A percentile compares a stretch with the other conserved stretches of the same genome.
Conservation (phyloP, 2,329 filamentous ascomycete genomes). For the Phyllosticta citriasiana region DNA sequence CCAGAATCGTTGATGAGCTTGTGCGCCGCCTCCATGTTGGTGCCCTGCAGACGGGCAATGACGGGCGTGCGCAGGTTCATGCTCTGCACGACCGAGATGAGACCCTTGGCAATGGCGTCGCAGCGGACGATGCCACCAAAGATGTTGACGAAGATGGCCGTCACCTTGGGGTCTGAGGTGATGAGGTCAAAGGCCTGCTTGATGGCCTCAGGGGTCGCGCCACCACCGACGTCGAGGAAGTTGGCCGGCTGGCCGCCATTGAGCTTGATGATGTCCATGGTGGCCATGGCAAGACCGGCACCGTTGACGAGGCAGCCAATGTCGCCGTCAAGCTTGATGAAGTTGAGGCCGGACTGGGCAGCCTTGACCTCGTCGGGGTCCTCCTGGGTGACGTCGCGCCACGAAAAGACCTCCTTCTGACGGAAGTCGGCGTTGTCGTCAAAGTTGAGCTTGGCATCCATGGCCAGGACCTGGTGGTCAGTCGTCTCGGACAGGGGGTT, state of each 20-base stretch:
- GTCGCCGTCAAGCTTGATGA: conserved; percentile 99
- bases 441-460: conserved; percentile 98
- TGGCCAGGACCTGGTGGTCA: conserved; percentile 95
- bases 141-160: conserved; percentile 99
- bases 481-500: conserved; percentile 98
- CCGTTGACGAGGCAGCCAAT: conserved; percentile 99
- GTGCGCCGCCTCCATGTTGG: conserved; percentile 93
- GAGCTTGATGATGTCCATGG: conserved; percentile 99
- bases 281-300: conserved; percentile 98
- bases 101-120: conserved; percentile 90
- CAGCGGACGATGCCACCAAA: conserved; percentile 98
- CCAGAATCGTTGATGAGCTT: conserved; percentile 91
- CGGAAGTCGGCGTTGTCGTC: conserved; percentile 99
- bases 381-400: conserved; percentile 92
- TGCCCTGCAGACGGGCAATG: conserved; percentile 93
- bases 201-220: conserved; percentile 93
- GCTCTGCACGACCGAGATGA: conserved; percentile 87
- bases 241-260: conserved; percentile 94
- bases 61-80: conserved; percentile 97
- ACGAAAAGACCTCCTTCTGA: conserved; percentile 90
- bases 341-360: conserved; percentile 88
- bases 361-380: conserved; percentile 97
- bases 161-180: conserved; percentile 95
- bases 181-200: conserved; percentile 97
- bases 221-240: conserved; percentile 97